A percentile compares a stretch with the other conserved stretches of the same genome.
These are phyloP conservation scores for Cyclocybe aegerita DNA, from an alignment of 768 basidiomycete species.

Conservation along the genomic window DNA sequence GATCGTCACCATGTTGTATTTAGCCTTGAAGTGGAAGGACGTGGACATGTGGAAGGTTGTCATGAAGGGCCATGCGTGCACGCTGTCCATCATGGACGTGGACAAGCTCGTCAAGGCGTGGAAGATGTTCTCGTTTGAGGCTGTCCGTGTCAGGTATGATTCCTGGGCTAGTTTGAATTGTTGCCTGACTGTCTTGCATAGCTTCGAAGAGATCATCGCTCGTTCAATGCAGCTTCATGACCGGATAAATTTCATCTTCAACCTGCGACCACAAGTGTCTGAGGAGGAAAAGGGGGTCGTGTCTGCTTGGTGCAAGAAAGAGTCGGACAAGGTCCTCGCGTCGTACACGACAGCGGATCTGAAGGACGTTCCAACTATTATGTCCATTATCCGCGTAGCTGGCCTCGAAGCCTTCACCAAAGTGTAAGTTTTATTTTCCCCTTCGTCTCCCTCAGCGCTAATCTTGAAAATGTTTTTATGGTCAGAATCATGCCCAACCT, in stretches of 20 bases:
- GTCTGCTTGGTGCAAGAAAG: constrained; percentile 18
- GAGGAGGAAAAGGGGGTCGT: constrained; percentile 10
- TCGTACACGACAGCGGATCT: constrained; percentile 15
- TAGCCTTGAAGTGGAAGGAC: constrained; percentile 27
- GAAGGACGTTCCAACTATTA: constrained; percentile 23
- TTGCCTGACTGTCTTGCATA: constrained; percentile 4
- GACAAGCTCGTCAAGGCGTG: constrained; percentile 18
- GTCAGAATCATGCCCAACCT: constrained; percentile 25
- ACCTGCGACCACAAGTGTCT: constrained; percentile 10
- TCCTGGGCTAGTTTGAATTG: neutral
- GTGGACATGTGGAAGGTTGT: constrained; percentile 25
- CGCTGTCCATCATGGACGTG: constrained; percentile 8
- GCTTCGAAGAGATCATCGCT: constrained; percentile 20
- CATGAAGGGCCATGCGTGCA: constrained; percentile 13
- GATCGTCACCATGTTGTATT: constrained; percentile 14
- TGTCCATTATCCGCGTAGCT: constrained; percentile 14
- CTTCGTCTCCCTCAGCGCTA: neutral
- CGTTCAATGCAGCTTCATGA: constrained; percentile 11
- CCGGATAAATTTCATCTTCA: constrained; percentile 19
- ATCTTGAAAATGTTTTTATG: neutral
- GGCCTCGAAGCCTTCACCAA: constrained; percentile 19
- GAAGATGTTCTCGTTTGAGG: constrained; percentile 23
- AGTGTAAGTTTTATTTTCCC: constrained; percentile 16
- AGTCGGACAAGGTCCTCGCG: constrained; percentile 16
- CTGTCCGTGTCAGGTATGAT: constrained; percentile 18